Evolutionary conservation across 2,329 filamentous ascomycete species (phyloP), one percentile per base, ranked within the genome.

Genomic region (Delphinella strobiligena): DNA sequence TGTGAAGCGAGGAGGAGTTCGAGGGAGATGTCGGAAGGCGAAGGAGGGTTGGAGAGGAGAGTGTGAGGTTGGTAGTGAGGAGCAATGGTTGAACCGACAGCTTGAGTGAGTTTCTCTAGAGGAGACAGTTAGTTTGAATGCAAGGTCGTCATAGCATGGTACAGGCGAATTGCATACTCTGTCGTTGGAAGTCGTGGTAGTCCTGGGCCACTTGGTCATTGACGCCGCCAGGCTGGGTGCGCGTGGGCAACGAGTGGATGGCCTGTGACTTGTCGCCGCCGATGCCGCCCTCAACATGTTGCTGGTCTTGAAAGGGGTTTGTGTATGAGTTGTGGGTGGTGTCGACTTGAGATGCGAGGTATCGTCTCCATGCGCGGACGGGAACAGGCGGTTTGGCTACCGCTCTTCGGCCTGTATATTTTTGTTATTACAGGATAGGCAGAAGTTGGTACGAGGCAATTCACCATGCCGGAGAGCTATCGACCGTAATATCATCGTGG

Each of bases 1-100:
- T 93, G 86, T 22, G 81, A 78, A 34, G 87, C 84, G 69, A 94
- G 80, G 46, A 98, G 75, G 45, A 94, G 73, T 67, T 95, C 88
- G 44, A 98, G 77, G 35, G 87, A 88, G 45, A 96, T 74, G 54
- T 95, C 82, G 57, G 80, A 71, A 17, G 86, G 80, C 30, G 64
- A 64, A 1, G 87, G 87, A 3, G 91, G 88, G 55, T 86, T 71
- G 43, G 64, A 67, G 47, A 88, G 66, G 40, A 93, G 65, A 40
- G 75, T 66, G 48, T 73, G 68, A 3, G 82, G 81, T 44, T 72
- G 60, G 62, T 89, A 88, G 43, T 72, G 68, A 31, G 66, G 64
- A 41, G 49, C 50, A 31, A 67, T 47, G 32, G 51, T 45, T 18
- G 58, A 54, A 31, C 67, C 67, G 7, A 69, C 47, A 15, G 54